Conservation (phyloP, 805 yeast genomes). For the Tetrapisispora arboricola region DNA sequence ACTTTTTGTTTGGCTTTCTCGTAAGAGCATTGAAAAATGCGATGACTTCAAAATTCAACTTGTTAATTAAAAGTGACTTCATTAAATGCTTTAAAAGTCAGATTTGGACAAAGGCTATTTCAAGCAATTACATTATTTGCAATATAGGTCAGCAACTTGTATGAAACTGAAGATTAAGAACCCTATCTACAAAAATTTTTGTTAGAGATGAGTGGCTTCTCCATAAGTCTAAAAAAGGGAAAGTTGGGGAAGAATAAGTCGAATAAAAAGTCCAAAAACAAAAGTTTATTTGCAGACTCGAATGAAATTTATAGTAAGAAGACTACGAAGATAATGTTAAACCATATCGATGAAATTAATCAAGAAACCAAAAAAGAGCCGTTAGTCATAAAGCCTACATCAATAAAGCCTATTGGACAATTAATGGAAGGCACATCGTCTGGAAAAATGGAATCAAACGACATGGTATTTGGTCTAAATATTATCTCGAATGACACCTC, state of each 20-base stretch:
- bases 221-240: conserved; percentile 12
- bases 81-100: no score
- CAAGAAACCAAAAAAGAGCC: conserved; percentile 3
- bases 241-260: conserved; percentile 5
- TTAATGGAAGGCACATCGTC: background rate
- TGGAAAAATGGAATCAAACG: background rate
- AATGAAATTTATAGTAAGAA: conserved; percentile 4
- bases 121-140: no score
- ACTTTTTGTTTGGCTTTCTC: background rate
- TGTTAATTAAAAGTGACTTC: no score
- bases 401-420: background rate
- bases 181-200: no score
- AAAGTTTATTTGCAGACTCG: conserved; percentile 11
- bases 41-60: background rate
- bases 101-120: no score
- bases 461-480: background rate
- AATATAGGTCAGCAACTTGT: no score
- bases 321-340: conserved; percentile 9
- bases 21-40: background rate
- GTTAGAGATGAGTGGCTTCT: conserved; percentile 5
- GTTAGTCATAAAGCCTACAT: conserved; percentile 12
- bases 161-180: no score
- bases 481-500: background rate
- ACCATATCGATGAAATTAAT: conserved; percentile 10
- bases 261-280: conserved; percentile 1